A percentile compares a stretch with the other conserved stretches of the same genome.
Evolutionary conservation across 139 green algal genomes (phyloP).

Genomic region (Chlorella sp.): DNA sequence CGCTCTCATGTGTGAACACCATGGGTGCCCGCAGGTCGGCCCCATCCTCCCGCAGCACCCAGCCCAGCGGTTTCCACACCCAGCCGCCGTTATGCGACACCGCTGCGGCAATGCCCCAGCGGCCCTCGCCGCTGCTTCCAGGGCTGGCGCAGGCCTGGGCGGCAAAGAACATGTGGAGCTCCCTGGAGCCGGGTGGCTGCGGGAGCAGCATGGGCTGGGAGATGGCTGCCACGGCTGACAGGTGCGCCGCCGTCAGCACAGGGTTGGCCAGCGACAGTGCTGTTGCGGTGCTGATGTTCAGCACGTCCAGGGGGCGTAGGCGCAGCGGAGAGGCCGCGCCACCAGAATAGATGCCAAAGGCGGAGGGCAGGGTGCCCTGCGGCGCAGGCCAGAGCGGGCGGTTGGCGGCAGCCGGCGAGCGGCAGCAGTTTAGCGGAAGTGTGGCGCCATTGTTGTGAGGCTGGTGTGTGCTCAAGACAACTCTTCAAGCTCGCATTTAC

Average conservation of each 20-base stretch:
- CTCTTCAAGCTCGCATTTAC: too few species aligned
- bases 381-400: not conserved
- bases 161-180: conserved; percentile 37
- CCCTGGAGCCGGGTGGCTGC: not conserved
- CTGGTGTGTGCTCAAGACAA: too few species aligned
- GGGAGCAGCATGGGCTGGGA: not conserved
- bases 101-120: conserved; percentile 26
- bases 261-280: conserved; percentile 47
- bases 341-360: conserved; percentile 27
- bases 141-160: not conserved
- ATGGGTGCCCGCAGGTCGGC: conserved; percentile 1
- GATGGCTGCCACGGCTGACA: not conserved
- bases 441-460: too few species aligned
- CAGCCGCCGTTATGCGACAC: conserved; percentile 18
- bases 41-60: not conserved
- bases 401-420: not conserved
- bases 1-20: conserved; percentile 13
- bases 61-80: conserved; percentile 30
- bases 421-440: too few species aligned
- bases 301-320: conserved; percentile 32
- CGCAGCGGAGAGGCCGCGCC: not conserved
- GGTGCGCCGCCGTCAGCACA: conserved; percentile 1
- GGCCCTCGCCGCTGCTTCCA: not conserved
- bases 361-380: conserved; percentile 10
- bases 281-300: not conserved